Conservation (phyloP, 306 rosid genomes). For the Geum urbanum region DNA sequence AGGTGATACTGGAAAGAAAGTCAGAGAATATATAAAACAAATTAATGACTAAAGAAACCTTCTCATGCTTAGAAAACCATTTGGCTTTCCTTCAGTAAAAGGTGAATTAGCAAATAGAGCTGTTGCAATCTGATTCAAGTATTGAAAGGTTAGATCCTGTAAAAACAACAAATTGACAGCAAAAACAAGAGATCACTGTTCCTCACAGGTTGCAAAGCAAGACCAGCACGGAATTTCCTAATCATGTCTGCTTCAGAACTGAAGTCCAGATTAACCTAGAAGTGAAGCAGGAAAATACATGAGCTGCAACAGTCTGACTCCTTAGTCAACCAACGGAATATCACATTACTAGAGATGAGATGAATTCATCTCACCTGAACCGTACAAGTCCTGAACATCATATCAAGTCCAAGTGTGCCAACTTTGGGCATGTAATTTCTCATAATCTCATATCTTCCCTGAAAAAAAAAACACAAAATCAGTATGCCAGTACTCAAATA, state of each 20-base stretch:
- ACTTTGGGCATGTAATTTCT: slow-evolving; percentile 95
- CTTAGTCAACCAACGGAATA: slow-evolving; percentile 22
- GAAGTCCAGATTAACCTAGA: slow-evolving; percentile 93
- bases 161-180: slow-evolving; percentile 17
- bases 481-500: slow-evolving; percentile 27
- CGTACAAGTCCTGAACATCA: slow-evolving; percentile 99
- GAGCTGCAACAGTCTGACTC: slow-evolving; percentile 14
- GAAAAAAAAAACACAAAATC: slow-evolving; percentile 28
- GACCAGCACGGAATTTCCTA: slow-evolving; percentile 88
- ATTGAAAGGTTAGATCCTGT: slow-evolving; percentile 30
- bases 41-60: slow-evolving; percentile 45
- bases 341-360: not conserved
- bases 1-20: slow-evolving; percentile 16
- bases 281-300: slow-evolving; percentile 16
- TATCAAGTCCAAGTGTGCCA: slow-evolving; percentile 94
- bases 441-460: slow-evolving; percentile 95
- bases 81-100: slow-evolving; percentile 89
- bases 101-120: slow-evolving; percentile 99
- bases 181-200: slow-evolving; percentile 22
- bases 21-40: slow-evolving; percentile 11
- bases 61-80: slow-evolving; percentile 93
- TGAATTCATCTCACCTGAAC: slow-evolving; percentile 66
- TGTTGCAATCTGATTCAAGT: slow-evolving; percentile 80
- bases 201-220: slow-evolving; percentile 96
- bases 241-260: slow-evolving; percentile 94